Evolutionary conservation across 1,139 yeast species (phyloP).

Genomic region (Sugiyamaella castrensis): DNA sequence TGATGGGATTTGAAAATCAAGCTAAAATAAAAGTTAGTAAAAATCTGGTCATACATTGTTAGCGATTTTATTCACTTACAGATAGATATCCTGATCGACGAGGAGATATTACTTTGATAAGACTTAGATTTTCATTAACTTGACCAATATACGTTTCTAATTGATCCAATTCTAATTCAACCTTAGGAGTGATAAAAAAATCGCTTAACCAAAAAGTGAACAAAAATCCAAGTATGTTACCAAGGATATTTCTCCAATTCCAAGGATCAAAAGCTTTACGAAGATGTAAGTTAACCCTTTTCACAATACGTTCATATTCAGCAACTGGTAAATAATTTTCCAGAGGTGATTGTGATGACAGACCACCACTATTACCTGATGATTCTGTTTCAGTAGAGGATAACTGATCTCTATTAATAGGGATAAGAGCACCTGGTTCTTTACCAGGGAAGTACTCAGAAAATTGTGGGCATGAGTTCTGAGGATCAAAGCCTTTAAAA

Average conservation of each 20-base stretch:
- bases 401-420: not conserved
- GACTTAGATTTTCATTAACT: constrained; percentile 41
- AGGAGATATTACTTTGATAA: constrained; percentile 52
- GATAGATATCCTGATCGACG: constrained; percentile 60
- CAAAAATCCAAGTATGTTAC: constrained; percentile 47
- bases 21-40: not conserved
- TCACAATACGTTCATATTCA: constrained; percentile 46
- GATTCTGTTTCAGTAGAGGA: not conserved
- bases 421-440: constrained; percentile 63
- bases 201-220: constrained; percentile 42
- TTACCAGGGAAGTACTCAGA: constrained; percentile 57
- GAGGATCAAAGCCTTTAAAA: constrained; percentile 22
- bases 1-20: constrained; percentile 9
- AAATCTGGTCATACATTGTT: no score
- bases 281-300: constrained; percentile 46
- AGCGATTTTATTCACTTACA: constrained; percentile 36
- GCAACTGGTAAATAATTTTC: constrained; percentile 41
- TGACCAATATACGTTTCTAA: constrained; percentile 49
- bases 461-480: constrained; percentile 51
- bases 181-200: constrained; percentile 32
- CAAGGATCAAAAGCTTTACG: constrained; percentile 44
- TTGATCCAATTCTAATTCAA: constrained; percentile 37
- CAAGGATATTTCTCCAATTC: constrained; percentile 40
- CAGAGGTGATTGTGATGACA: constrained; percentile 46
- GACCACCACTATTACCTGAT: constrained; percentile 4